A percentile compares a stretch with the other conserved stretches of the same genome.
Evolutionary conservation across 257 asterid genomes (phyloP).

Genomic region (Plantago major): DNA sequence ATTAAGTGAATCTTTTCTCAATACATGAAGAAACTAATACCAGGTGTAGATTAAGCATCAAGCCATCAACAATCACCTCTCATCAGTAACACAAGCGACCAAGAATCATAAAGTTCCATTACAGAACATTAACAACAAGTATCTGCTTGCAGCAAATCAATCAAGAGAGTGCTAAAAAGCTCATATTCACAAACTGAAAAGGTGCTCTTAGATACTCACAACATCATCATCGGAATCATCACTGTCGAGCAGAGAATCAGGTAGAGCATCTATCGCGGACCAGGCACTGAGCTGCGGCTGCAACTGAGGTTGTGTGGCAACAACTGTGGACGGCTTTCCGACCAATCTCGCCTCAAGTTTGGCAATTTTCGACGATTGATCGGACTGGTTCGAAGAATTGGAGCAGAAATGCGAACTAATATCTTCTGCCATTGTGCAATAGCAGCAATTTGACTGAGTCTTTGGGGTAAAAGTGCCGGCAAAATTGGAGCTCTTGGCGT

Average conservation of each 20-base stretch:
- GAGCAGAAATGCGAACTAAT: conserved; percentile 68
- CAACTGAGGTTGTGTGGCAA: conserved; percentile 28
- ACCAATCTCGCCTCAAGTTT: conserved; percentile 91
- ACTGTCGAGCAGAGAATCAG: conserved; percentile 35
- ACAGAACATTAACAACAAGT: too few species aligned
- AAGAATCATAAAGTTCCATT: too few species aligned
- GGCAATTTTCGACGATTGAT: conserved; percentile 76
- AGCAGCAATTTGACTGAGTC: too few species aligned
- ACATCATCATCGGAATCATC: conserved; percentile 79
- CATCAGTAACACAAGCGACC: too few species aligned
- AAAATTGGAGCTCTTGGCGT: too few species aligned
- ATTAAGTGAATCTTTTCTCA: too few species aligned
- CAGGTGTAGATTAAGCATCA: too few species aligned
- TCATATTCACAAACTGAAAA: background rate
- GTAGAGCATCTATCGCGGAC: conserved; percentile 42
- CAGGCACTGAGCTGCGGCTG: conserved; percentile 53
- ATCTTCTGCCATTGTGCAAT: conserved; percentile 65
- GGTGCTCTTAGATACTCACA: conserved; percentile 24
- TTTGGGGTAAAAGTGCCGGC: too few species aligned
- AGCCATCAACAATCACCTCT: too few species aligned
- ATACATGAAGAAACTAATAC: too few species aligned
- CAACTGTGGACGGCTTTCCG: conserved; percentile 63
- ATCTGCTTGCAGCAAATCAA: too few species aligned
- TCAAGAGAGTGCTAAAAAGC: too few species aligned
- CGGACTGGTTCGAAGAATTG: conserved; percentile 92